Conservation (phyloP, 495 filamentous ascomycete species). For the Antarctomyces pellizariae region DNA sequence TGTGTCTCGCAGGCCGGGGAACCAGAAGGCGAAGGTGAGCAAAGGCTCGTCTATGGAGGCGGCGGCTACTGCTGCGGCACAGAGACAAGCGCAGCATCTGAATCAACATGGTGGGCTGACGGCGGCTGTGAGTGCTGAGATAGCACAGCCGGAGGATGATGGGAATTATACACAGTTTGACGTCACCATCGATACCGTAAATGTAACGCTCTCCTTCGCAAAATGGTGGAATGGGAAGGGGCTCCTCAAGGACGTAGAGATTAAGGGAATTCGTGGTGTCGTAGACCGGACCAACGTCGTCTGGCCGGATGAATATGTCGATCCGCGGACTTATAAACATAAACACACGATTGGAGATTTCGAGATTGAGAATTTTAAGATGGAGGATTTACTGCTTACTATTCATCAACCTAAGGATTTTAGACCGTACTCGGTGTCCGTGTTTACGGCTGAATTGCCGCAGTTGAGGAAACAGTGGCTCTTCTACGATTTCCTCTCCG, state of each 20-base stretch:
- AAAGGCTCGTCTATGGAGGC: conserved; percentile 79
- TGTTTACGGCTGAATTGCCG: conserved; percentile 84
- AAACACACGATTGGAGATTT: conserved; percentile 85
- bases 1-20: conserved; percentile 74
- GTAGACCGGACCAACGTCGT: conserved; percentile 66
- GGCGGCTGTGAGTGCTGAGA: neutral
- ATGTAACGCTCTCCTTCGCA: conserved; percentile 88
- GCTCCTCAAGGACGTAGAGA: conserved; percentile 70
- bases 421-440: conserved; percentile 80
- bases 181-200: conserved; percentile 79
- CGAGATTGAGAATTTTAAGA: conserved; percentile 84
- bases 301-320: conserved; percentile 43
- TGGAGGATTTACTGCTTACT: conserved; percentile 82
- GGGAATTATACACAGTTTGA: conserved; percentile 97
- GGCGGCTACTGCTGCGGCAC: conserved; percentile 65
- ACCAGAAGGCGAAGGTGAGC: conserved; percentile 52
- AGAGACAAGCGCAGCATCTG: conserved; percentile 24
- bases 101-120: conserved; percentile 14
- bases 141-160: conserved; percentile 50
- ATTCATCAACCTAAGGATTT: conserved; percentile 79
- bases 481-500: conserved; percentile 91
- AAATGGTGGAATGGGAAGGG: conserved; percentile 98
- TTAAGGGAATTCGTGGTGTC: conserved; percentile 90
- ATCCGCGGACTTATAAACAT: conserved; percentile 70
- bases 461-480: conserved; percentile 87